A percentile compares a stretch with the other conserved stretches of the same genome.
These are phyloP conservation scores for Boletus huronensis DNA, from an alignment of 768 basidiomycete genomes.

Conservation along the genomic window DNA sequence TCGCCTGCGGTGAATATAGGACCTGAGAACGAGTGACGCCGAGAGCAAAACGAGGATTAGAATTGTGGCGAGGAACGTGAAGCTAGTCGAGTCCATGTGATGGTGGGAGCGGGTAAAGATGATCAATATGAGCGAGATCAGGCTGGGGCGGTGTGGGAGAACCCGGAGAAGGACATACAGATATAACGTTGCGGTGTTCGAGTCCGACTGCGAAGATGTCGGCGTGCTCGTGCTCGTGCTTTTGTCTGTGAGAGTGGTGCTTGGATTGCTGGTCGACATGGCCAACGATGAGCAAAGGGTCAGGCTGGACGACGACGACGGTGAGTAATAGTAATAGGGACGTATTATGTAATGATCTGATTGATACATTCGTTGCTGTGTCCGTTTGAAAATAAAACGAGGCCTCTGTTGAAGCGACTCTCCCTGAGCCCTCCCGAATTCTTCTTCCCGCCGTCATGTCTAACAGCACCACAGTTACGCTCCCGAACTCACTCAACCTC, in stretches of 20 bases:
- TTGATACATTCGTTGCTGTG: slow-evolving; percentile 22
- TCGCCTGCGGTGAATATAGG: slow-evolving; percentile 56
- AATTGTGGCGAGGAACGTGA: slow-evolving; percentile 72
- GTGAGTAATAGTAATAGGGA: not conserved
- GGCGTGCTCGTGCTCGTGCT: not conserved
- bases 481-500: slow-evolving; percentile 70
- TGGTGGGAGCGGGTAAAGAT: not conserved
- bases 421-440: not conserved
- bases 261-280: slow-evolving; percentile 14
- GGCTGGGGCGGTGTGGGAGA: slow-evolving; percentile 12
- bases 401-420: not conserved
- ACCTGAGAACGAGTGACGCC: slow-evolving; percentile 59
- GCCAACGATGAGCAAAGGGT: not conserved
- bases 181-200: slow-evolving; percentile 27
- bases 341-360: slow-evolving; percentile 21
- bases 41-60: slow-evolving; percentile 65
- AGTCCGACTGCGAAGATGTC: slow-evolving; percentile 3
- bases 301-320: not conserved
- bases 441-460: slow-evolving; percentile 14
- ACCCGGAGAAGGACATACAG: slow-evolving; percentile 26
- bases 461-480: not conserved
- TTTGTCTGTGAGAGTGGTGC: not conserved
- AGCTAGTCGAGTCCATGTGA: slow-evolving; percentile 37
- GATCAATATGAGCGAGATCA: not conserved
- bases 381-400: slow-evolving; percentile 8